Conservation (phyloP, 2,329 filamentous ascomycete species). For the Exophiala alcalophila region DNA sequence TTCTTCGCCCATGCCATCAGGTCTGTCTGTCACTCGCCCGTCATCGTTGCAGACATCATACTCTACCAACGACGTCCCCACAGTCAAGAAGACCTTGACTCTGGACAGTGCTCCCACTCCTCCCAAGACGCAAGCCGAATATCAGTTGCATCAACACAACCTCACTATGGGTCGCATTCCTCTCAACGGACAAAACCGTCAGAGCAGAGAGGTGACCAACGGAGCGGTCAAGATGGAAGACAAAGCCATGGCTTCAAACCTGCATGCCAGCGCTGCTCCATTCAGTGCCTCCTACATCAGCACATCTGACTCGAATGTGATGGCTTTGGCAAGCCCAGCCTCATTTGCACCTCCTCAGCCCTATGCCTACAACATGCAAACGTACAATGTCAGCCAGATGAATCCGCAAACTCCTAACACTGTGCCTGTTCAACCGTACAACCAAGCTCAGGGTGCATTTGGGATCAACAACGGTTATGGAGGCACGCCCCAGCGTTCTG, state of each 20-base stretch:
- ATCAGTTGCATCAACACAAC: conserved; percentile 68
- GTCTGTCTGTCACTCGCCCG: conserved; percentile 47
- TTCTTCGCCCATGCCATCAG: conserved; percentile 28
- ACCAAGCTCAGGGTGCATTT: conserved; percentile 53
- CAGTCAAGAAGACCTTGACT: conserved; percentile 67
- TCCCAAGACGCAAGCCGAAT: conserved; percentile 60
- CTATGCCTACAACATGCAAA: conserved; percentile 43
- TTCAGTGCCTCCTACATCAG: conserved; percentile 65
- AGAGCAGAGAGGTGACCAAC: conserved; percentile 64
- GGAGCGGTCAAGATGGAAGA: conserved; percentile 29
- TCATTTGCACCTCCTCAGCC: conserved; percentile 46
- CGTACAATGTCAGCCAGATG: conserved; percentile 29
- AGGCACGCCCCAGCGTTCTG: conserved; percentile 62
- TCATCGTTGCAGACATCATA: conserved; percentile 71
- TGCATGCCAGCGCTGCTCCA: conserved; percentile 75
- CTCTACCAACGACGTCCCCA: conserved; percentile 85
- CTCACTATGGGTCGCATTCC: conserved; percentile 78
- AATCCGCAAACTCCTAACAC: conserved; percentile 30
- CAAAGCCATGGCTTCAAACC: conserved; percentile 30
- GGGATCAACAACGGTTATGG: conserved; percentile 52
- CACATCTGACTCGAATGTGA: conserved; percentile 36
- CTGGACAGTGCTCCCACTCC: conserved; percentile 43
- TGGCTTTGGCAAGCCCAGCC: conserved; percentile 35
- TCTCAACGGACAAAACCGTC: conserved; percentile 62
- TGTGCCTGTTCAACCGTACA: conserved; percentile 43